Base-by-base conservation (phyloP, 2,329 filamentous ascomycete species). In the Byssothecium circinans region DNA sequence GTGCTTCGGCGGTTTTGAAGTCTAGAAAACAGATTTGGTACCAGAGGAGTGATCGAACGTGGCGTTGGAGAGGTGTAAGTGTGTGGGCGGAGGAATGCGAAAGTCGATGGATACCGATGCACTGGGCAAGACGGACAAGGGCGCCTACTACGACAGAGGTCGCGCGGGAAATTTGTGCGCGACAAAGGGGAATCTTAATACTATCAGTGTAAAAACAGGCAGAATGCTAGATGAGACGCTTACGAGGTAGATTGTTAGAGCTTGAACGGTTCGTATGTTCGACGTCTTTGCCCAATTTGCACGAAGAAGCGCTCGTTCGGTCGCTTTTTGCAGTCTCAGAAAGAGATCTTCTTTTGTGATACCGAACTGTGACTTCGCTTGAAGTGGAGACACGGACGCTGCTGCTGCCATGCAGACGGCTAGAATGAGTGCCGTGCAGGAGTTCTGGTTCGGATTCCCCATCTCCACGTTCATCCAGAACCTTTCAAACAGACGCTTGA, bases 241-340 rank as follows among this genome's bases (percentile, higher is more conserved):
- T 65, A 70, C 67, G 49, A 71, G 36, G 38, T 71, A 71, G 39
- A 71, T 71, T 1, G 68, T 68, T 30, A 71, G 51, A 4, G 68
- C 67, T 50, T 71, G 68, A 2, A 71, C 55, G 8, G 68, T 71
- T 36, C 66, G 50, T 25, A 71, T 70, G 17, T 70, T 71, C 2
- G 67, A 70, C 10, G 68, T 71, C 52, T 69, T 70, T 8, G 67
- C 61, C 67, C 68, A 71, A 23, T 71, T 69, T 12, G 68, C 68
- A 20, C 64, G 63, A 5, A 70, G 54, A 12, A 71, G 43, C 20
- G 68, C 68, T 39, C 62, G 52, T 53, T 71, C 68, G 0, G 68
- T 71, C n/a, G 68, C 67, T 38, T 63, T 69, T 33, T 71, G 68
- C 17, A 71, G 45, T 38, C 66, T 56, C 18, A 68, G 32, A 35